Conservation (phyloP, 805 yeast species). For the Yarrowia keelungensis region DNA sequence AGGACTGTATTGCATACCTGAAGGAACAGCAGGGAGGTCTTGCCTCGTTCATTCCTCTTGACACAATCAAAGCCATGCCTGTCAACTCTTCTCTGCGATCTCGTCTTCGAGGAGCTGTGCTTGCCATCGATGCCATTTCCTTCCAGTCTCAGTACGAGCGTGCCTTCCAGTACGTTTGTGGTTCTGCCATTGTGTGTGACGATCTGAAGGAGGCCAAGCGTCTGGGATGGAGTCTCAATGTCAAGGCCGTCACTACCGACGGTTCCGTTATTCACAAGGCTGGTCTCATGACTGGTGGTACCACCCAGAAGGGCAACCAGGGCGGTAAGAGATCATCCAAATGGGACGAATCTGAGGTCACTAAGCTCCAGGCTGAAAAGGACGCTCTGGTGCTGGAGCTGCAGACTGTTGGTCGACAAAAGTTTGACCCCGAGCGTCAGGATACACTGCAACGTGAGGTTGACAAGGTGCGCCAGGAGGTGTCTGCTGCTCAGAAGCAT, state of each 20-base stretch:
- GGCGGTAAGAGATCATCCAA: constrained; percentile 45
- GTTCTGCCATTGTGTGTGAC: constrained; percentile 81
- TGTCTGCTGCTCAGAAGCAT: constrained; percentile 7
- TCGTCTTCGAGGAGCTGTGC: constrained; percentile 59
- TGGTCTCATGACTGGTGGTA: constrained; percentile 94
- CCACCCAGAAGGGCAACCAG: constrained; percentile 46
- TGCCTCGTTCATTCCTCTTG: constrained; percentile 88
- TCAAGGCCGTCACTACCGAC: constrained; percentile 78
- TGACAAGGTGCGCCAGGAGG: constrained; percentile 31
- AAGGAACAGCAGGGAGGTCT: constrained; percentile 86
- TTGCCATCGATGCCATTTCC: constrained; percentile 75
- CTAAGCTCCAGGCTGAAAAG: constrained; percentile 58
- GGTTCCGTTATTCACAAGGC: constrained; percentile 86
- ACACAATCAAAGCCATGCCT: constrained; percentile 67
- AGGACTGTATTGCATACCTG: constrained; percentile 76
- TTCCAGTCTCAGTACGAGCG: constrained; percentile 69
- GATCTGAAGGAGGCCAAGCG: constrained; percentile 68
- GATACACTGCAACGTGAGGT: constrained; percentile 23
- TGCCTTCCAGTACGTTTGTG: constrained; percentile 81
- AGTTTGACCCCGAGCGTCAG: constrained; percentile 26
- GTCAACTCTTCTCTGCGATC: constrained; percentile 61
- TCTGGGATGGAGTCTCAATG: constrained; percentile 69
- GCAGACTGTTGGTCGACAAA: constrained; percentile 48
- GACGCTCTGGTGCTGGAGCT: constrained; percentile 61
- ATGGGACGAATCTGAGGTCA: constrained; percentile 70